phyloP scores from a whole-genome alignment of 1,284 basidiomycete genomes.

The Malassezia equina region DNA sequence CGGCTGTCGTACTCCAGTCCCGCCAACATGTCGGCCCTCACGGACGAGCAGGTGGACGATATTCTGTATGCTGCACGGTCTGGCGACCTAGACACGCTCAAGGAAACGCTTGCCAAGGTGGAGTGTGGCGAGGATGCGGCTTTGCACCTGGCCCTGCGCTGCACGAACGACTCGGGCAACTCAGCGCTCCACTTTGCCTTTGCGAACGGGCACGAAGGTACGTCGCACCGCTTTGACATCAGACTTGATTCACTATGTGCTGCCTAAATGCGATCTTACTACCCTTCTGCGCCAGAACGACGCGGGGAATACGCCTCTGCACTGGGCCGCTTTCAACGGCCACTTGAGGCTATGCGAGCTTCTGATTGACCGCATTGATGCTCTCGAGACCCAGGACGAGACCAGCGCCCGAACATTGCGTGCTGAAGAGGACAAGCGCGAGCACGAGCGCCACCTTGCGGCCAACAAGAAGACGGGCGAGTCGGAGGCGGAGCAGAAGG shows the following conservation, averaged over 20 bases:
- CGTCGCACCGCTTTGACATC: not conserved
- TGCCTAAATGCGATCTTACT: conserved; percentile 20
- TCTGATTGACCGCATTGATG: conserved; percentile 33
- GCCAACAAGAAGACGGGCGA: conserved; percentile 1
- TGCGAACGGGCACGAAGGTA: conserved; percentile 40
- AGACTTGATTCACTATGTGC: conserved; percentile 21
- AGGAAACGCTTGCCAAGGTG: conserved; percentile 20
- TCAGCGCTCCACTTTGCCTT: conserved; percentile 36
- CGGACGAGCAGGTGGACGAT: conserved; percentile 38
- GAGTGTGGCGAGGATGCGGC: not conserved
- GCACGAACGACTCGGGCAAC: conserved; percentile 35
- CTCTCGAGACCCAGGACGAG: conserved; percentile 19
- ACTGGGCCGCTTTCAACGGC: conserved; percentile 47
- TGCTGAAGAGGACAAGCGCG: conserved; percentile 14
- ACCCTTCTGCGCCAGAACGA: conserved; percentile 31
- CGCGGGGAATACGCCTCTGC: conserved; percentile 43
- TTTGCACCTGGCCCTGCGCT: conserved; percentile 4
- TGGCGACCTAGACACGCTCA: conserved; percentile 34
- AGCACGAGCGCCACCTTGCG: conserved; percentile 7
- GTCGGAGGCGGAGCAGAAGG: not conserved
- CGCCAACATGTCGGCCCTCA: conserved; percentile 5
- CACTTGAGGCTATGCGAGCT: conserved; percentile 30
- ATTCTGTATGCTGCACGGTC: conserved; percentile 40
- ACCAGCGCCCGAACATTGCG: conserved; percentile 19
- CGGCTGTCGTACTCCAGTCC: not conserved